Evolutionary conservation across 306 rosid genomes (phyloP).

Genomic region (Gastrolobium bilobum): DNA sequence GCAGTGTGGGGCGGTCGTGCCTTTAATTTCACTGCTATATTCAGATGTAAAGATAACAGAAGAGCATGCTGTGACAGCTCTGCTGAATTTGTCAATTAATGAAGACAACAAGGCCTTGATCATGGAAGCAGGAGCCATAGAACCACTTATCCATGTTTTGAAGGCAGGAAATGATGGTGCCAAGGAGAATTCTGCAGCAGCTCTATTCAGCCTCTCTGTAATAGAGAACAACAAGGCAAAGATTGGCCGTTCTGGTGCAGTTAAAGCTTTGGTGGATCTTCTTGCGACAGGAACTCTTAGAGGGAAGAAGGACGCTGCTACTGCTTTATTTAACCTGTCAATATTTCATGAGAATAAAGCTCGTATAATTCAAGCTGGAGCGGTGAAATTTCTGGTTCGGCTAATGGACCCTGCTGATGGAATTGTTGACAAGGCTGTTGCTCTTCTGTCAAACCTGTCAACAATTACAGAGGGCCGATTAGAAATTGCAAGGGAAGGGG

Average conservation of each 20-base stretch:
- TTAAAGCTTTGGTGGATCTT: constrained; percentile 91
- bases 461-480: constrained; percentile 83
- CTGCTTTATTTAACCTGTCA: constrained; percentile 92
- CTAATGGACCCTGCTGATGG: constrained; percentile 76
- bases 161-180: constrained; percentile 84
- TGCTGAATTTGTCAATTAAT: constrained; percentile 86
- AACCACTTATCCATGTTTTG: constrained; percentile 86
- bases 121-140: constrained; percentile 87
- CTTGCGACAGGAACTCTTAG: constrained; percentile 84
- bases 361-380: constrained; percentile 95
- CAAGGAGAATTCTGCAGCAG: constrained; percentile 94
- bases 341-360: constrained; percentile 96
- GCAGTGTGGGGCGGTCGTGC: constrained; percentile 72
- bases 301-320: constrained; percentile 97
- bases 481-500: constrained; percentile 76
- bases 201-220: constrained; percentile 92
- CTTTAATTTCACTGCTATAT: constrained; percentile 76
- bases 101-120: constrained; percentile 85
- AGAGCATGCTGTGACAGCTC: constrained; percentile 97
- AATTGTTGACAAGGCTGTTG: constrained; percentile 94
- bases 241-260: constrained; percentile 95
- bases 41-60: constrained; percentile 72
- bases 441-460: constrained; percentile 90
- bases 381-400: constrained; percentile 81
- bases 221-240: constrained; percentile 84